phyloP scores from a whole-genome alignment of 208 protist genomes.

The Trypanosoma cruzi region DNA sequence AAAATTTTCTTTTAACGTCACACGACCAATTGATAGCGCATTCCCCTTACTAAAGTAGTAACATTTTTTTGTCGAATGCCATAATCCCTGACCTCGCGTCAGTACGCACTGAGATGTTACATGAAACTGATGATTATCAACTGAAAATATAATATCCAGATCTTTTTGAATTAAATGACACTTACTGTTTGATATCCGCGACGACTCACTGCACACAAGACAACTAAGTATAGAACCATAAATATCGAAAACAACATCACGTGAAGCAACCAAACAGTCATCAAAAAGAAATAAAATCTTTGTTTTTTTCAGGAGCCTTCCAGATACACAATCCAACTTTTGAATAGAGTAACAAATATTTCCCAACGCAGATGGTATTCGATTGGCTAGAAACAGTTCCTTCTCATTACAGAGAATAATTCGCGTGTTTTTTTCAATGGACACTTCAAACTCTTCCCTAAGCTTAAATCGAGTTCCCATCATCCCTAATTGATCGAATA shows the following conservation, averaged over 20 bases:
- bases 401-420: slow-evolving; percentile 33
- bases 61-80: slow-evolving; percentile 19
- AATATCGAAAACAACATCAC: slow-evolving; percentile 33
- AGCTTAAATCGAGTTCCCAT: slow-evolving; percentile 44
- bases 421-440: slow-evolving; percentile 17
- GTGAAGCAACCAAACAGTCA: slow-evolving; percentile 13
- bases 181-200: slow-evolving; percentile 32
- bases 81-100: slow-evolving; percentile 24
- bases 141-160: slow-evolving; percentile 22
- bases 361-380: slow-evolving; percentile 13
- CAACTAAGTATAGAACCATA: slow-evolving; percentile 23
- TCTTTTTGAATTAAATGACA: slow-evolving; percentile 28
- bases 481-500: slow-evolving; percentile 43
- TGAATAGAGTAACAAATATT: slow-evolving; percentile 26
- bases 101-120: slow-evolving; percentile 19
- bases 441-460: slow-evolving; percentile 23
- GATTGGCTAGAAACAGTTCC: slow-evolving; percentile 7
- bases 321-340: slow-evolving; percentile 20
- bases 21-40: slow-evolving; percentile 50
- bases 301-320: slow-evolving; percentile 10
- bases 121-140: slow-evolving; percentile 11
- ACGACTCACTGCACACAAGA: slow-evolving; percentile 32
- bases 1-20: slow-evolving; percentile 79
- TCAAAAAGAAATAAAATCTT: slow-evolving; percentile 24
- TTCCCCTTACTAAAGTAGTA: slow-evolving; percentile 72